phyloP scores from a whole-genome alignment of 768 basidiomycete genomes.

The Amyloporia xantha region DNA sequence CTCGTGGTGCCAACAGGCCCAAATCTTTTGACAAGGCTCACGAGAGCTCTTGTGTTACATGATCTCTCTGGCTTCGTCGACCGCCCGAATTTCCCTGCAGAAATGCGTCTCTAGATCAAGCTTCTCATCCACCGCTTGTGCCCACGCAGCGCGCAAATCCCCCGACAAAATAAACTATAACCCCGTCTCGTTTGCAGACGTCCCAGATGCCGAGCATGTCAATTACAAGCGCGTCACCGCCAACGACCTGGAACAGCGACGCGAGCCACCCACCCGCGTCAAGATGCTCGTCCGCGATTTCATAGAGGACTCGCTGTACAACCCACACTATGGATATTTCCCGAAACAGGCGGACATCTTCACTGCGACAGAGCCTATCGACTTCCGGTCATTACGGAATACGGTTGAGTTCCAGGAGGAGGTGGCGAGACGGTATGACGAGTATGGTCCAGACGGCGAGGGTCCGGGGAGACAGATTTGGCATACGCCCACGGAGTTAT shows the following conservation, averaged over 20 bases:
- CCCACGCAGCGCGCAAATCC: neutral
- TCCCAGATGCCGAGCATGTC: constrained; percentile 38
- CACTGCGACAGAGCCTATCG: constrained; percentile 54
- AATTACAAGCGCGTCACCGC: constrained; percentile 60
- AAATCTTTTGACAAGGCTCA: too few relatives aligned
- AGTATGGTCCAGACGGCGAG: constrained; percentile 56
- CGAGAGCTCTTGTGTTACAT: too few relatives aligned
- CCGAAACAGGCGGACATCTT: constrained; percentile 90
- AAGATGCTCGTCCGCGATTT: constrained; percentile 96
- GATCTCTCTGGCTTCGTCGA: constrained; percentile 2
- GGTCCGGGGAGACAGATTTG: constrained; percentile 88
- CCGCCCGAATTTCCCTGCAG: neutral
- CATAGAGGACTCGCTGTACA: constrained; percentile 95
- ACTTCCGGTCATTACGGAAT: constrained; percentile 64
- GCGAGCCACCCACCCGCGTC: constrained; percentile 66
- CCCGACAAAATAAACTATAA: constrained; percentile 79
- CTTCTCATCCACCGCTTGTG: neutral
- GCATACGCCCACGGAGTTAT: constrained; percentile 98
- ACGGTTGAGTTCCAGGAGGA: constrained; percentile 73
- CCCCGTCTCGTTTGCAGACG: constrained; percentile 46
- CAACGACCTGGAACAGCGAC: constrained; percentile 51
- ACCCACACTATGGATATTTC: constrained; percentile 97
- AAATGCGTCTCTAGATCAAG: neutral
- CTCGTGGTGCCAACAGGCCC: too few relatives aligned
- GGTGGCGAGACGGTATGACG: constrained; percentile 70